A percentile compares a stretch with the other conserved stretches of the same genome.
Evolutionary conservation across 108 stramenopile species (phyloP).

Genomic region (Asterionellopsis glacialis): DNA sequence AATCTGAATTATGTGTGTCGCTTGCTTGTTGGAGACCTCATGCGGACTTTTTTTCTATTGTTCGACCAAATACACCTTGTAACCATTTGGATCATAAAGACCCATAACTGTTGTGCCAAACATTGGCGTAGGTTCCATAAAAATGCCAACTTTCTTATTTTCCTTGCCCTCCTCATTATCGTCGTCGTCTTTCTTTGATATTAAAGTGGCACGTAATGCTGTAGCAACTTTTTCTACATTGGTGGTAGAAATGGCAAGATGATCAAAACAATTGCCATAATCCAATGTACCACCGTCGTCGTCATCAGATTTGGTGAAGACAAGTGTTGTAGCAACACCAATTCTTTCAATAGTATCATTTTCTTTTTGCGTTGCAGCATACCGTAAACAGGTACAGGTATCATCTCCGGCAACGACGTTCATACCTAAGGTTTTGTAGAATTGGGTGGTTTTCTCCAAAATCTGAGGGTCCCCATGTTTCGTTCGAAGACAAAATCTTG

Average conservation of each 20-base stretch:
- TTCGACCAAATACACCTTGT: slow-evolving; percentile 13
- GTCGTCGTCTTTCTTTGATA: background rate
- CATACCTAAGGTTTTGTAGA: slow-evolving; percentile 35
- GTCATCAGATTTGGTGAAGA: slow-evolving; percentile 13
- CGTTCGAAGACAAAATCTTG: slow-evolving; percentile 21
- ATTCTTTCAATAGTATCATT: background rate
- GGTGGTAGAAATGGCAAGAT: slow-evolving; percentile 26
- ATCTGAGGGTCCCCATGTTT: background rate
- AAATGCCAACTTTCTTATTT: slow-evolving; percentile 10
- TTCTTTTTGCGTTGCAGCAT: background rate
- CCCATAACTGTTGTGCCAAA: slow-evolving; percentile 27
- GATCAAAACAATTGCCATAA: slow-evolving; percentile 32
- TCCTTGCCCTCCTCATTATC: too few relatives aligned
- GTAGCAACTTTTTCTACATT: slow-evolving; percentile 5
- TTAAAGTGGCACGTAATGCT: background rate
- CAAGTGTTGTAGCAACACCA: slow-evolving; percentile 35
- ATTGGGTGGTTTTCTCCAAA: slow-evolving; percentile 10
- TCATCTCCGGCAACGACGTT: slow-evolving; percentile 21
- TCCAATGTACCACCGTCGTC: slow-evolving; percentile 2
- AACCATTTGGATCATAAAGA: slow-evolving; percentile 35
- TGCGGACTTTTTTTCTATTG: too few relatives aligned
- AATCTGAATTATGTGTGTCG: too few relatives aligned
- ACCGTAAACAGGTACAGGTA: slow-evolving; percentile 26
- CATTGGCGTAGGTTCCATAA: slow-evolving; percentile 36
- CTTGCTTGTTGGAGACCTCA: too few relatives aligned